Base-by-base conservation (phyloP, 2,329 filamentous ascomycete species). In the Stachybotrys chlorohalonatus region DNA sequence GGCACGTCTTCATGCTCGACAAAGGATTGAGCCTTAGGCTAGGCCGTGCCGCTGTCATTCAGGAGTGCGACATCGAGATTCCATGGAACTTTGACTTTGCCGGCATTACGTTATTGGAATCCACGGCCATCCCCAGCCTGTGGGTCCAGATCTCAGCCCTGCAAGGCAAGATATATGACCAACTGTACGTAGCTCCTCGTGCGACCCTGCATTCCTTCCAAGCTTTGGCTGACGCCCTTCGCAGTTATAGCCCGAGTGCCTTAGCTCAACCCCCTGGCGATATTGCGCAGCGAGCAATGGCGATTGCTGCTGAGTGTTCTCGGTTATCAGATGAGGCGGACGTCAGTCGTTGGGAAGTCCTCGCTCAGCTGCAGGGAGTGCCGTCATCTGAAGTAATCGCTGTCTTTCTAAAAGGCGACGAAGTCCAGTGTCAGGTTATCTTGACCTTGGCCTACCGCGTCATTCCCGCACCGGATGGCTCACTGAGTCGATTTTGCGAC, bases 11-110 rank as follows among this genome's bases (percentile, higher is more conserved):
- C 62, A 75, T 78, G 7, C 69, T 84, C 11, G 80, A 86, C 59
- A 83, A 80, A 56, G 75, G 75, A 1, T 68, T 87, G 11, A 77
- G 80, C 0, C 70, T 87, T 47, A 74, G 82, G 2, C 70, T 86
- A 1, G 84, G 84, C 0, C 77, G 83, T 13, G 74, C 81, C 0
- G 75, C 81, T 0, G 71, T 75, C 7, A 78, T 87, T 39, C 79
- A 80, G 51, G 81, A 83, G 54, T 83, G 77, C 62, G 82, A 85
- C 52, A 80, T 85, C 53, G 77, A 77, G 1, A 72, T 83, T 9
- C 73, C 76, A 3, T 67, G 72, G 32, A 60, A 63, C 15, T 70
- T 71, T 32, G 65, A 73, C 52, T 72, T 74, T 36, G 80, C 78
- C 67, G 74, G 73, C 5, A 59, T 68, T 13, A 61, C 64, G 31